Evolutionary conservation across 805 yeast genomes (phyloP), one percentile per base, ranked within the genome.

Genomic region (Lipomyces orientalis): DNA sequence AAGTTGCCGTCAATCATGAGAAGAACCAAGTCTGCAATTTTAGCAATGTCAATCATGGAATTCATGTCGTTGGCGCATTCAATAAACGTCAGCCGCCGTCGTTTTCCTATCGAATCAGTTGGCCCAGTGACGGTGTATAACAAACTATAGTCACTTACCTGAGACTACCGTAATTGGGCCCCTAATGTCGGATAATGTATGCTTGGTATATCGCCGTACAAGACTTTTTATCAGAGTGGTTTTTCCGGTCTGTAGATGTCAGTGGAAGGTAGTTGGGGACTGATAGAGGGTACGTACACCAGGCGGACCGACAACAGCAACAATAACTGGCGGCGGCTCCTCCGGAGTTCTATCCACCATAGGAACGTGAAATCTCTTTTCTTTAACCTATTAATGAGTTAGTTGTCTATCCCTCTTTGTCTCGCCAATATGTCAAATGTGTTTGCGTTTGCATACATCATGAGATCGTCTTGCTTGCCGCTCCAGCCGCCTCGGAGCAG

Each of bases 321-420:
- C 92, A 65, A 95, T 88, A 29, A 95, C 89, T 54, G 99, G 99
- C 3, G 98, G 97, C 73, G 91, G 96, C 75, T 94, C 97, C 65
- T 94, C 98, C 0, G 98, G 98, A 0, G 98, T 93, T 73, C 98
- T 84, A 77, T 95, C 97, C 61, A 95, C 90, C 98, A 95, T 93
- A 16, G 99, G 98, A 25, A 93, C 98, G 82, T 95, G 98, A 76
- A 90, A 85, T 76, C 88, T 90, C 76, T 85, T 88, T 78, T 95
- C 98, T 69, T 87, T 85, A 64, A 86, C 73, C 83, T 74, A 37
- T 16, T 14, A 14, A 46, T 4, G 4, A 49, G 51, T 25, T 37
- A 9, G 33, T 54, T 37, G 14, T 37, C 16, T 37, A 9, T 5
- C 49, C 22, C 12, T 5, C 49, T 4, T 43, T n/a, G 49, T 16